These are phyloP conservation scores for Spathaspora sp. DNA, from an alignment of 1,139 yeast species.

Conservation along the genomic window DNA sequence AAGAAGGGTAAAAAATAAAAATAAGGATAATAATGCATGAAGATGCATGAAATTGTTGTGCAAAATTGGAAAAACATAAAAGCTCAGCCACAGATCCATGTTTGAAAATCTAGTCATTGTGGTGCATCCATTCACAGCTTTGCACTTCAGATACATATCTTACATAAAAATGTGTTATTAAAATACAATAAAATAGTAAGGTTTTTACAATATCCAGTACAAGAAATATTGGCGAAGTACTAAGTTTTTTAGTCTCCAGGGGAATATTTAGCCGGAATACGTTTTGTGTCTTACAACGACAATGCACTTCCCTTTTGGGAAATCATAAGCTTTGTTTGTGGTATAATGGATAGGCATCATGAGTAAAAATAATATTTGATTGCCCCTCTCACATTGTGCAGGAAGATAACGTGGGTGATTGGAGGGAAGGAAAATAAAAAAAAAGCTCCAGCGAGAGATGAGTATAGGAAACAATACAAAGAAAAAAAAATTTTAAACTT, in stretches of 20 bases:
- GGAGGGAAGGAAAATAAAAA: not conserved
- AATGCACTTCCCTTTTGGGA: not conserved
- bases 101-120: no score
- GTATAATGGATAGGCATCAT: not conserved
- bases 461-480: not conserved
- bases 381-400: not conserved
- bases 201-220: no score
- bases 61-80: not conserved
- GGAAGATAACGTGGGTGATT: slow-evolving; percentile 1
- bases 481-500: slow-evolving; percentile 5
- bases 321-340: not conserved
- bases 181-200: not conserved
- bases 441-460: not conserved
- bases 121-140: no score
- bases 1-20: not conserved
- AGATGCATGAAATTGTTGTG: not conserved
- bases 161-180: not conserved
- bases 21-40: not conserved
- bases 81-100: not conserved
- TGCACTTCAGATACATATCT: not conserved
- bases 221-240: not conserved
- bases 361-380: not conserved
- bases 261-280: not conserved
- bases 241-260: not conserved
- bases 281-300: not conserved